A percentile compares a stretch with the other conserved stretches of the same genome.
Conservation (phyloP, 129 eudicot genomes). For the Helianthus tuberosus region DNA sequence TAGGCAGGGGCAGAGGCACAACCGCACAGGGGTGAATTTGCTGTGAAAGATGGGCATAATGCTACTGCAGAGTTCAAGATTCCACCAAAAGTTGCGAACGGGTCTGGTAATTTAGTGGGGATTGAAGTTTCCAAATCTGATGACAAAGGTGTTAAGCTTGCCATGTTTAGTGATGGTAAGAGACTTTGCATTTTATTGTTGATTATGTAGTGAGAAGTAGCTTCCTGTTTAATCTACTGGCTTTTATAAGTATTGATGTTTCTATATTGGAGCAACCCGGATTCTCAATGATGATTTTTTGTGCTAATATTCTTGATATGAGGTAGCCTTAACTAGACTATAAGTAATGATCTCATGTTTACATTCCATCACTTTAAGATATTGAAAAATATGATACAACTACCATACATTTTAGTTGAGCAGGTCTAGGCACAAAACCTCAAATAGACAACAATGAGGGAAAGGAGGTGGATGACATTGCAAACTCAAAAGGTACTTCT, state of each 20-base stretch:
- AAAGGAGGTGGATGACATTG: conserved; percentile 36
- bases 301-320: neutral
- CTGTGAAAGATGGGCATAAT: conserved; percentile 27
- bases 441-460: conserved; percentile 39
- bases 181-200: conserved; percentile 1
- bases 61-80: conserved; percentile 14
- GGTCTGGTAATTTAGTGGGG: conserved; percentile 26
- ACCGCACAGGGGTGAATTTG: conserved; percentile 20
- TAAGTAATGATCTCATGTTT: neutral
- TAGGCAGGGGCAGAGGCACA: conserved; percentile 33
- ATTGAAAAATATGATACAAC: neutral
- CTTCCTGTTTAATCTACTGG: neutral
- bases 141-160: conserved; percentile 31
- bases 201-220: neutral
- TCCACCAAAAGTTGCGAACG: conserved; percentile 16
- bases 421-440: conserved; percentile 43
- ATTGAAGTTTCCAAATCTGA: conserved; percentile 32
- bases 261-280: neutral
- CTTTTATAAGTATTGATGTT: conserved; percentile 1
- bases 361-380: neutral
- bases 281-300: neutral
- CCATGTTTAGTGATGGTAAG: conserved; percentile 45
- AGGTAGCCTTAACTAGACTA: conserved; percentile 4
- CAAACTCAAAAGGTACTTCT: conserved; percentile 33
- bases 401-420: conserved; percentile 15